Evolutionary conservation across 768 basidiomycete genomes (phyloP).

Genomic region (Suillus cothurnatus): DNA sequence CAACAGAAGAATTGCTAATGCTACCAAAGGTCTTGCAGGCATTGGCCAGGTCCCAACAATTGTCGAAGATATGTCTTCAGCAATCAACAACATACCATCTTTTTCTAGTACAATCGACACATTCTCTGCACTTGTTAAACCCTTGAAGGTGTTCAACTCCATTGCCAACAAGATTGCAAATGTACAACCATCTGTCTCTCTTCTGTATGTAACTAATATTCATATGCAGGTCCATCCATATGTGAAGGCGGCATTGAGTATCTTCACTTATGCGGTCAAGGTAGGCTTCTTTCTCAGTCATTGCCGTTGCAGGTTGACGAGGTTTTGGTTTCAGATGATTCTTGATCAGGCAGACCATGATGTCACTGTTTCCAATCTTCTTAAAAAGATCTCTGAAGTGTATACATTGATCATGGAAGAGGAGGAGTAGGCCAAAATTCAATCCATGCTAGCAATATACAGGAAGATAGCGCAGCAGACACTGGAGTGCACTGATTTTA

Average conservation of each 20-base stretch:
- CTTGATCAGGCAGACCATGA: neutral
- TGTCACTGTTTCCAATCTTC: neutral
- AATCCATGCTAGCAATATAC: neutral
- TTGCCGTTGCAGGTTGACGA: neutral
- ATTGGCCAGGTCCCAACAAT: neutral
- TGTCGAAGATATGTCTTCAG: neutral
- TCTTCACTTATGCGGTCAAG: neutral
- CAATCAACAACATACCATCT: neutral
- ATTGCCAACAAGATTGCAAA: neutral
- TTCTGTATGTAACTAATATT: neutral
- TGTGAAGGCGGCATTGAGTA: neutral
- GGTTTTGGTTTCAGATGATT: neutral
- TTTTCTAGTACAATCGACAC: neutral
- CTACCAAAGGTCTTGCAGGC: neutral
- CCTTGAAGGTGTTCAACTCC: neutral
- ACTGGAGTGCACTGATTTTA: conserved; percentile 30
- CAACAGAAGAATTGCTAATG: neutral
- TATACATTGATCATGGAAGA: conserved; percentile 10
- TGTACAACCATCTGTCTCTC: neutral
- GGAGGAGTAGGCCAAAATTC: neutral
- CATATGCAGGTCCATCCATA: neutral
- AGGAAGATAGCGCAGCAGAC: conserved; percentile 16
- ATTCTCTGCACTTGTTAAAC: neutral
- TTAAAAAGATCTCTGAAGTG: conserved; percentile 1
- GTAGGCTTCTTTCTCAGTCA: neutral